Base-by-base conservation (phyloP, 2,329 filamentous ascomycete species). In the Ampelomyces quisqualis region DNA sequence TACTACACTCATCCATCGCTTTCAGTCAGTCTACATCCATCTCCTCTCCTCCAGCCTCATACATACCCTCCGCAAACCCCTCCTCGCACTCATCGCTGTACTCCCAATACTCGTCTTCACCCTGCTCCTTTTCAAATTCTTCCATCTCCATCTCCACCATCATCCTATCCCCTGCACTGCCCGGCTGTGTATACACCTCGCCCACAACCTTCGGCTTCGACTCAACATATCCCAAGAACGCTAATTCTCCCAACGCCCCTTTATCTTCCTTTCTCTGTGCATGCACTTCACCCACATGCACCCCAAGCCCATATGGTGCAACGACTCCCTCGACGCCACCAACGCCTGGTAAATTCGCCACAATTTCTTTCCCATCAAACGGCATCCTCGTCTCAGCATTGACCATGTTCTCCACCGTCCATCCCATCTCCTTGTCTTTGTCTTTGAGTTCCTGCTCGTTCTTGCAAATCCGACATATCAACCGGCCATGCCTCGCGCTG, bases 301-400 rank as follows among this genome's bases (percentile, higher is more conserved):
- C 28, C 7, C 23, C 40, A 14, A 51, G n/a, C 10, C 49, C 49
- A 47, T 51, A 49, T 31, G 45, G 42, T 27, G 40, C 35, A 22
- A 7, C 18, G 2, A 14, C n/a, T 2, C 32, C 36, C 9, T 14
- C 9, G 4, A 26, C 24, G 3, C 42, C 42, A 1, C 35, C 45
- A 1, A 33, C 13, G 6, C 24, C 24, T 1, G 38, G 32, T 13
- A 48, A 19, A 5, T 7, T 24, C 3, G 8, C 33, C 1, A 37
- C 24, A 3, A 45, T 22, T 11, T 43, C 40, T 7, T 11, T 22
- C 7, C 21, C 34, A 6, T 21, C 29, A 11, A 45, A 41, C 3
- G 33, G n/a, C 21, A 38, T 18, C 0, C n/a, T n/a, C n/a, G n/a
- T n/a, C n/a, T n/a, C n/a, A n/a, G n/a, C n/a, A n/a, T n/a, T n/a